Evolutionary conservation across 2,329 filamentous ascomycete genomes (phyloP), one percentile per base, ranked within the genome.

Genomic region (Diaporthe sp.): DNA sequence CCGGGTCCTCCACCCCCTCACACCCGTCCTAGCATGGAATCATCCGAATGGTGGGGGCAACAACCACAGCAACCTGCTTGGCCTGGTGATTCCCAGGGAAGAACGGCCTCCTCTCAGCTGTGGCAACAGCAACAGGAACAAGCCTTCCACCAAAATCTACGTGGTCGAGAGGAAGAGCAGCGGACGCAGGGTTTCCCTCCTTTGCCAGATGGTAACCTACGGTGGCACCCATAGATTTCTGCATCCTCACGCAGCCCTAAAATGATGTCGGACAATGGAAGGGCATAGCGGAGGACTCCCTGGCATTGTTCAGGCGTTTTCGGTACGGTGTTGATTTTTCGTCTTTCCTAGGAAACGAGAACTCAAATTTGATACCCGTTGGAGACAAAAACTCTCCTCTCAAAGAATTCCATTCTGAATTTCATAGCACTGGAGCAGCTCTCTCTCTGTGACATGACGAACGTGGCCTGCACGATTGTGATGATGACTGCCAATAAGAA

Each of bases 111-210:
- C 8, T 61, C 69, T 35, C 56, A 63, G 56, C 9, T 39, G 6
- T 71, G 47, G 69, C 69, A 63, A n/a, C 56, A n/a, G 32, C 69
- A 53, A 47, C 69, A 71, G 9, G 56, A 71, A 17, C 44, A 63
- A 42, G 44, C 69, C 32, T n/a, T 71, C 27, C 42, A 71, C 27
- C 69, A 71, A 39, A 39, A 22, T 27, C 32, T 71, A 3, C 17
- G 22, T 9, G 22, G 39, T 30, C 69, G 35, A 27, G 56, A 71
- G 44, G 44, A 32, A 50, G 42, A 53, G 32, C 69, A 63, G 69
- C 69, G 19, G 44, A 8, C 25, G 25, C 32, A 71, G 17, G 69
- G 69, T 4, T 71, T 59, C 13, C 8, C 32, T 32, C 56, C 69
- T 12, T 56, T 35, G 25, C 13, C 30, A 19, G 56, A 8, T 22